Evolutionary conservation across 371 early-diverging fungal species (phyloP).

Genomic region (Chytridium lagenaria): DNA sequence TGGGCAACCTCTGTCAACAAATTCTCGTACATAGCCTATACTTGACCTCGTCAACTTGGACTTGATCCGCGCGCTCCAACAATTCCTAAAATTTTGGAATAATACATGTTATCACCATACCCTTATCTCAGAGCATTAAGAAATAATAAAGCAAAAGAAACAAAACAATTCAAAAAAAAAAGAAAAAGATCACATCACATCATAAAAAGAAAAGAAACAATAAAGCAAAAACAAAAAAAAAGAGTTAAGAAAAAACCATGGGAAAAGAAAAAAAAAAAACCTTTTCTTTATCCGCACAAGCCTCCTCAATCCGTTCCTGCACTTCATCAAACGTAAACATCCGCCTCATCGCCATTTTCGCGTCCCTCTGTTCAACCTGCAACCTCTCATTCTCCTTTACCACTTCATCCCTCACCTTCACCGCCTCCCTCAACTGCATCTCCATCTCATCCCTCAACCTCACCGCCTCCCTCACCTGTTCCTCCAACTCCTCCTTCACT

Average conservation of each 20-base stretch:
- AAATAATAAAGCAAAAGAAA: neutral
- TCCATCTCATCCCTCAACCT: neutral
- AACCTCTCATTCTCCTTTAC: neutral
- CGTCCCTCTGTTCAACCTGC: neutral
- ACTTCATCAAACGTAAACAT: slow-evolving; percentile 6
- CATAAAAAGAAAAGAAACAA: too few species aligned
- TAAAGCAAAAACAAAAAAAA: too few species aligned
- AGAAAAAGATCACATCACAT: too few species aligned
- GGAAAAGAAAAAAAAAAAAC: too few species aligned
- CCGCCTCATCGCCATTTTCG: neutral
- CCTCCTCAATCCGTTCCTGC: slow-evolving; percentile 7
- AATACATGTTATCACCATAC: too few species aligned
- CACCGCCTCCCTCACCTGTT: neutral
- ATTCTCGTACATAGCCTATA: slow-evolving; percentile 4
- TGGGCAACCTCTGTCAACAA: neutral
- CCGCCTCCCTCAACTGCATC: neutral
- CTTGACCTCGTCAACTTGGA: neutral
- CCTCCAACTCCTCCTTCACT: neutral
- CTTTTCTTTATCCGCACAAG: neutral
- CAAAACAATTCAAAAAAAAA: too few species aligned
- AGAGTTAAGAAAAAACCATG: too few species aligned
- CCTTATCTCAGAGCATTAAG: too few species aligned
- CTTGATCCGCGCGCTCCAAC: neutral
- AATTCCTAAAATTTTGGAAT: too few species aligned
- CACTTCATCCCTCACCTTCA: neutral